Base-by-base conservation (phyloP, 2,329 filamentous ascomycete genomes). In the Incumbomyces delicatus region DNA sequence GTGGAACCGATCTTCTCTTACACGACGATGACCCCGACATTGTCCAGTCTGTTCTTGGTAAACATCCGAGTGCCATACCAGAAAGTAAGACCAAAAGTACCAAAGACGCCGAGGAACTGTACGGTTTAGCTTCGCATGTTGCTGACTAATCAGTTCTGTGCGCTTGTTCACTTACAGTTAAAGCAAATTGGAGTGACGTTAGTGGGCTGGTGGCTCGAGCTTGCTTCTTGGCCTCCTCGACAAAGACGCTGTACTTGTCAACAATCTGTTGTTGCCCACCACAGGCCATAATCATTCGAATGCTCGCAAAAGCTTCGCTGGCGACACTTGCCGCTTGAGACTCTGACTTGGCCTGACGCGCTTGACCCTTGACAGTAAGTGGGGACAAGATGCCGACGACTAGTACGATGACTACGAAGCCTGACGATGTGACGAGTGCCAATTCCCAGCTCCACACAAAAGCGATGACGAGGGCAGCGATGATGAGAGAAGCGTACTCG, bases 41-140 rank as follows among this genome's bases (percentile, higher is more conserved):
- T n/a, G n/a, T n/a, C n/a, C n/a, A n/a, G n/a, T n/a, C n/a, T n/a
- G n/a, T n/a, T n/a, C n/a, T n/a, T n/a, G n/a, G n/a, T n/a, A 39
- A 57, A 54, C 59, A 63, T 60, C 17, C 52, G 40, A 40, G 62
- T 53, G 2, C 58, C 63, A 44, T 62, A 57, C 61, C 59, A 66
- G 50, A 79, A 70, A 27, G 72, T 74, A 11, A 82, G 66, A 2
- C 77, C 0, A 75, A 78, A 37, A 80, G 75, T 56, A 80, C 72
- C 57, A 80, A 81, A 66, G 81, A 81, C 53, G 48, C 68, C 49
- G 71, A 62, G 0, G 55, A 58, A 1, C 63, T 68, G 51, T 70
- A 71, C 4, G 72, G 47, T 1, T n/a, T n/a, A n/a, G 71, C 54
- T 2, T 65, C 68, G 50, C 65, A 72, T 18, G 62, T 61, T 0